Conservation (phyloP, 1,284 basidiomycete genomes). For the Porogramme epimiltina region DNA sequence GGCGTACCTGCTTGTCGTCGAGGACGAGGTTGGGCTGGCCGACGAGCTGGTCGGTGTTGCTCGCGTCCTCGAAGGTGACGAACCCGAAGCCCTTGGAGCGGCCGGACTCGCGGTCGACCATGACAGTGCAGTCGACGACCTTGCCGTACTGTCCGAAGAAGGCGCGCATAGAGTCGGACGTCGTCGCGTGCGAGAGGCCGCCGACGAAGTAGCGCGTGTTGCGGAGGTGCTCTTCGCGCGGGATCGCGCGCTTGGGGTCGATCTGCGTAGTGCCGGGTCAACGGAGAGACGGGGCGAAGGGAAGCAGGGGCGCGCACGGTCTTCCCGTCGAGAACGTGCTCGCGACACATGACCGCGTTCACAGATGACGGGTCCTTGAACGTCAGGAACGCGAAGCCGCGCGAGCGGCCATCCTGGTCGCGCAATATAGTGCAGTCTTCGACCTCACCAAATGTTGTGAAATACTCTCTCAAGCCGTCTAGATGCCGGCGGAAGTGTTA, state of each 20-base stretch:
- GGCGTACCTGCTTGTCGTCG: slow-evolving; percentile 74
- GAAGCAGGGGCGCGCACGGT: slow-evolving; percentile 17
- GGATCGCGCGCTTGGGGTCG: slow-evolving; percentile 94
- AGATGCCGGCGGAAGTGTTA: slow-evolving; percentile 29
- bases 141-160: slow-evolving; percentile 82
- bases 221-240: slow-evolving; percentile 81
- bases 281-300: background rate
- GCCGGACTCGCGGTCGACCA: slow-evolving; percentile 90
- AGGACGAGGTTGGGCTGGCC: slow-evolving; percentile 69
- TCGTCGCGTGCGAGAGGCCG: slow-evolving; percentile 78
- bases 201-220: slow-evolving; percentile 91
- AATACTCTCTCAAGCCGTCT: slow-evolving; percentile 72
- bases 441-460: slow-evolving; percentile 75
- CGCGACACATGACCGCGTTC: slow-evolving; percentile 75
- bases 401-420: slow-evolving; percentile 84
- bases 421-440: slow-evolving; percentile 94
- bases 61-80: slow-evolving; percentile 85
- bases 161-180: slow-evolving; percentile 78
- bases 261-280: slow-evolving; percentile 55
- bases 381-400: slow-evolving; percentile 93
- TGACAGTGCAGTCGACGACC: slow-evolving; percentile 89
- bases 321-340: slow-evolving; percentile 92
- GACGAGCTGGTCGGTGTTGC: slow-evolving; percentile 71
- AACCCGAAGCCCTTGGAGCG: slow-evolving; percentile 95
- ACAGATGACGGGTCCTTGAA: slow-evolving; percentile 83